Evolutionary conservation across 495 filamentous ascomycete species (phyloP).

Genomic region (Achaetomiella virescens): DNA sequence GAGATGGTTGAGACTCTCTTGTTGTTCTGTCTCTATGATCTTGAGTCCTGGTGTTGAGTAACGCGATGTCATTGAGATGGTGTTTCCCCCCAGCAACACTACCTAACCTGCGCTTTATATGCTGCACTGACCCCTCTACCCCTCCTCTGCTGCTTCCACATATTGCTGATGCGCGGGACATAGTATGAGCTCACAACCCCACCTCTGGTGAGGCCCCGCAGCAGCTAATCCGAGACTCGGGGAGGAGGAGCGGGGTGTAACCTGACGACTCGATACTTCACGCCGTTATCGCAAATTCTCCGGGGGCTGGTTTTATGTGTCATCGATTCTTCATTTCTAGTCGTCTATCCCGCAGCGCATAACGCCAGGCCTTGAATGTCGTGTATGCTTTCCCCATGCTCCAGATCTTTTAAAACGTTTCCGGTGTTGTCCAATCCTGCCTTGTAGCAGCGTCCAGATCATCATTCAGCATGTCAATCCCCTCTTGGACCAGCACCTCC

Average conservation of each 20-base stretch:
- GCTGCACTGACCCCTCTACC: no score
- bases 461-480: conserved; percentile 71
- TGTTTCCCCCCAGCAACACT: no score
- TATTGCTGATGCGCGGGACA: not conserved
- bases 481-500: conserved; percentile 63
- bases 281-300: not conserved
- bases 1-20: not conserved
- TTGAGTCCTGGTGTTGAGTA: no score
- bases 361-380: not conserved
- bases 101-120: no score
- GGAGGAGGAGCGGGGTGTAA: conserved; percentile 11
- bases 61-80: no score
- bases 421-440: conserved; percentile 28
- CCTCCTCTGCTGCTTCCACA: not conserved
- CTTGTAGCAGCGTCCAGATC: conserved; percentile 47
- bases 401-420: conserved; percentile 13
- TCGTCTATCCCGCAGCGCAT: not conserved
- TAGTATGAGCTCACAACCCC: conserved; percentile 9
- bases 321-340: not conserved
- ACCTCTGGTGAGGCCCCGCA: conserved; percentile 9
- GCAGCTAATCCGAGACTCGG: conserved; percentile 32
- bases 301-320: not conserved
- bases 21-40: no score
- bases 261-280: no score
- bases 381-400: no score